phyloP scores from a whole-genome alignment of 2,329 filamentous ascomycete genomes.

The Paraconiothyrium sp. region DNA sequence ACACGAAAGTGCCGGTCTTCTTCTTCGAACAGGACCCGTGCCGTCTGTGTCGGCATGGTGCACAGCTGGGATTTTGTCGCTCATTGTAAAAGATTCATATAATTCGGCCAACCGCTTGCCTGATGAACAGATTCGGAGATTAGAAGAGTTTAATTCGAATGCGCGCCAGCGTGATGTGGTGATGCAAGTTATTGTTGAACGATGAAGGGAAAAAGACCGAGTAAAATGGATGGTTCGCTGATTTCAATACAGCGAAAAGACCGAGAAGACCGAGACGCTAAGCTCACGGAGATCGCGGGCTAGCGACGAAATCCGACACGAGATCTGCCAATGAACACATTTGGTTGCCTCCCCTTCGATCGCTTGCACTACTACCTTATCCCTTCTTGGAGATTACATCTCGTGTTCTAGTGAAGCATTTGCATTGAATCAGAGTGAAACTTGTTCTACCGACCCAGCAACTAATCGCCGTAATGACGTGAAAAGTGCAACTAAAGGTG shows the following conservation, averaged over 20 bases:
- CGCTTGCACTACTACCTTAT: too few relatives aligned
- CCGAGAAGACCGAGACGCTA: slow-evolving; percentile 2
- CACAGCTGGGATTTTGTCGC: slow-evolving; percentile 12
- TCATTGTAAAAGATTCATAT: neutral
- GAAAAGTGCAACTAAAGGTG: too few relatives aligned
- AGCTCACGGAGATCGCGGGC: neutral
- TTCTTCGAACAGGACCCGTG: slow-evolving; percentile 31
- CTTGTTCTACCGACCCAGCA: too few relatives aligned
- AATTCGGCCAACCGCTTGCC: neutral
- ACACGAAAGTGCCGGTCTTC: slow-evolving; percentile 41
- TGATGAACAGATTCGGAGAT: neutral
- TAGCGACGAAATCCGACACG: neutral
- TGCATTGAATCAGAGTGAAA: too few relatives aligned
- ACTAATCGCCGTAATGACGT: too few relatives aligned
- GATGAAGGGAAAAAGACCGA: neutral
- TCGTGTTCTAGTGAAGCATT: too few relatives aligned
- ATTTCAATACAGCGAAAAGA: slow-evolving; percentile 1
- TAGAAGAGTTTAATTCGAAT: neutral
- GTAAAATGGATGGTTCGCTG: neutral
- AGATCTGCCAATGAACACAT: neutral
- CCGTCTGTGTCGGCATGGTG: slow-evolving; percentile 28
- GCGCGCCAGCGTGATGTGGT: neutral
- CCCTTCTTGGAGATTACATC: too few relatives aligned
- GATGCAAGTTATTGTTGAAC: neutral
- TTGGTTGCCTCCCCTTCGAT: too few relatives aligned